Evolutionary conservation across 2,329 filamentous ascomycete genomes (phyloP).

Genomic region (Orbilia blumenaviensis): DNA sequence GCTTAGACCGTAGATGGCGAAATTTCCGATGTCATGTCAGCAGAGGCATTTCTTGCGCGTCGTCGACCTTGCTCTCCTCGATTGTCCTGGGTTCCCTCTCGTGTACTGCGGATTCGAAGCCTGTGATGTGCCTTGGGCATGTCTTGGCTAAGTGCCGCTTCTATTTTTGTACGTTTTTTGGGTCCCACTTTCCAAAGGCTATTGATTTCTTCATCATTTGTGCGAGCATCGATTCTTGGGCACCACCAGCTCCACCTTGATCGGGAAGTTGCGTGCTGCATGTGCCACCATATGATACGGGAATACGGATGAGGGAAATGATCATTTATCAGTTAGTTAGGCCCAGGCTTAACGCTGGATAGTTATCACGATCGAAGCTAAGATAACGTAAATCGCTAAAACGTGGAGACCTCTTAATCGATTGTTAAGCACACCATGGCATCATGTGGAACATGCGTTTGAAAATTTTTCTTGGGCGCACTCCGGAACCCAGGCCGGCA

Average conservation of each 20-base stretch:
- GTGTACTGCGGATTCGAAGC: not conserved
- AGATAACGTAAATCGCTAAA: not conserved
- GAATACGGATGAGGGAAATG: conserved; percentile 12
- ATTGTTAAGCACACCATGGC: not conserved
- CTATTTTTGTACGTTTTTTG: not conserved
- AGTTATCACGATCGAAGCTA: not conserved
- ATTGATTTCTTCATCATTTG: not conserved
- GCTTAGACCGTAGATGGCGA: not conserved
- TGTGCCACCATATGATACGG: conserved; percentile 5
- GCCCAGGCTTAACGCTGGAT: not conserved
- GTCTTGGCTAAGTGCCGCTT: not conserved
- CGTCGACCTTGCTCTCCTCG: not conserved
- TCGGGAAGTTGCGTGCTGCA: not conserved
- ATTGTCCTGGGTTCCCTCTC: not conserved
- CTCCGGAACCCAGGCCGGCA: too few relatives aligned
- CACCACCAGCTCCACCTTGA: too few relatives aligned
- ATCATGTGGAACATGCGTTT: too few relatives aligned
- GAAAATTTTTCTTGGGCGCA: too few relatives aligned
- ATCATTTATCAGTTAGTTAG: not conserved
- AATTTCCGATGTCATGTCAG: not conserved
- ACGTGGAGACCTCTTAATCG: not conserved
- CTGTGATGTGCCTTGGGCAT: too few relatives aligned
- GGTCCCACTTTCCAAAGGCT: not conserved
- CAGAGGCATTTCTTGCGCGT: not conserved
- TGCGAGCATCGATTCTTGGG: not conserved